Evolutionary conservation across 2,329 filamentous ascomycete genomes (phyloP), one percentile per base, ranked within the genome.

Genomic region (Colletotrichum sp.): DNA sequence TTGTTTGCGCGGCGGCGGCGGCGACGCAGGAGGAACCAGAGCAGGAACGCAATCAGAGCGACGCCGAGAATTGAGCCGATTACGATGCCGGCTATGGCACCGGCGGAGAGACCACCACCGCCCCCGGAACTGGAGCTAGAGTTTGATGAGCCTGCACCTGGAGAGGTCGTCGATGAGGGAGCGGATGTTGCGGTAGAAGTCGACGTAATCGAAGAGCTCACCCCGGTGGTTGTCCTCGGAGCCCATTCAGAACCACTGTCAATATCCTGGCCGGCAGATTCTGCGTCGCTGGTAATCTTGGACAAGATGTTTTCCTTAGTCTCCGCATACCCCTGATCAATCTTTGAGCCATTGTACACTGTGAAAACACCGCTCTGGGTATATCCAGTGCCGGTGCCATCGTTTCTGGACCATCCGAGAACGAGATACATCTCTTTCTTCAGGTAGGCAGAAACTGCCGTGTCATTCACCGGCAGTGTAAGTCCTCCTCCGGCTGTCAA

Each of bases 21-120:
- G 6, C 85, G 85, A 6, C 85, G 85, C 32, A 88, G 79, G 67
- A 89, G 80, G 78, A 88, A 86, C 84, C 85, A 91, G 26, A 82
- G 78, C 9, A 88, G 77, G 5, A 79, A 82, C 7, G 80, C 84
- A 78, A 88, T 76, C 60, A 89, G 71, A 16, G 85, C 79, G 8
- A 90, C 80, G 15, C 84, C 84, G 8, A 82, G 83, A 6, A 87
- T 76, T 12, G 81, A 82, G 8, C 84, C 88, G 3, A 90, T 83
- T 32, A 84, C 88, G 44, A 90, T 89, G 59, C 89, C 89, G 21
- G 85, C 86, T 44, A 87, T 87, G 69, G 87, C 87, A 28, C 87
- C 89, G 1, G 80, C 82, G 5, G 84, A 81, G 5, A 90, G 82
- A 4, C 84, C 80, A 49, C 34, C 28, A 24, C 77, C 79, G 12